Evolutionary conservation across 225 moss, liverwort and hornwort species (phyloP).

Genomic region (Thuidium tamariscinum): DNA sequence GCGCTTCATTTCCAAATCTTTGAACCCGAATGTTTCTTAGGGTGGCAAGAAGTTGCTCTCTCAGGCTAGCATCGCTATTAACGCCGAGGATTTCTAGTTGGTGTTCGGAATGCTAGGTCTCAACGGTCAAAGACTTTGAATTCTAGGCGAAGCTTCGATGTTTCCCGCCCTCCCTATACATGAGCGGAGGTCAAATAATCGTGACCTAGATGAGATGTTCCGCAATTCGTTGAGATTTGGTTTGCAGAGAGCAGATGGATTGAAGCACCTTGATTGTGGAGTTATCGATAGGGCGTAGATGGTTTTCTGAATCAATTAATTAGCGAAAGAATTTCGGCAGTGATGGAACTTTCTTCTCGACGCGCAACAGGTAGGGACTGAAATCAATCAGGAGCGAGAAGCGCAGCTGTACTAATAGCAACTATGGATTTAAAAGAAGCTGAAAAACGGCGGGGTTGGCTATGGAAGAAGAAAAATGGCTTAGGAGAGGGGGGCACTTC

Average conservation of each 20-base stretch:
- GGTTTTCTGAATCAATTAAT: neutral
- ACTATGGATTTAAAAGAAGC: slow-evolving; percentile 39
- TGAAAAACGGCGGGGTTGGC: slow-evolving; percentile 42
- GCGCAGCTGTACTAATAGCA: neutral
- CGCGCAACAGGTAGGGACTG: slow-evolving; percentile 2
- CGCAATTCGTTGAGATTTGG: neutral
- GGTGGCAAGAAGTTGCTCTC: neutral
- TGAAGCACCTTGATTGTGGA: neutral
- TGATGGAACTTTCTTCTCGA: neutral
- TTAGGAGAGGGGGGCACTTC: slow-evolving; percentile 19
- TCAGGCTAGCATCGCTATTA: neutral
- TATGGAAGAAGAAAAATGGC: slow-evolving; percentile 42
- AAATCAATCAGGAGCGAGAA: neutral
- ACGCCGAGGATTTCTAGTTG: neutral
- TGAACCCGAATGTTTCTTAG: neutral
- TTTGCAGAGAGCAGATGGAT: neutral
- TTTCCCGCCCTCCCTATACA: neutral
- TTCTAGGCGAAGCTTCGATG: neutral
- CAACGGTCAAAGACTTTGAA: neutral
- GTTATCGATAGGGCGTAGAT: neutral
- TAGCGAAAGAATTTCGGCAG: neutral
- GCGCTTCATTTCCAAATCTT: neutral
- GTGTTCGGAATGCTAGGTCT: neutral
- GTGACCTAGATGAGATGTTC: neutral
- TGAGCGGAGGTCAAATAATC: neutral